Percentiles rank a stretch among this genome's conserved stretches.
These are phyloP conservation scores for Zanthoxylum bungeanum DNA, from an alignment of 345 rosid species.

Conservation along the genomic window DNA sequence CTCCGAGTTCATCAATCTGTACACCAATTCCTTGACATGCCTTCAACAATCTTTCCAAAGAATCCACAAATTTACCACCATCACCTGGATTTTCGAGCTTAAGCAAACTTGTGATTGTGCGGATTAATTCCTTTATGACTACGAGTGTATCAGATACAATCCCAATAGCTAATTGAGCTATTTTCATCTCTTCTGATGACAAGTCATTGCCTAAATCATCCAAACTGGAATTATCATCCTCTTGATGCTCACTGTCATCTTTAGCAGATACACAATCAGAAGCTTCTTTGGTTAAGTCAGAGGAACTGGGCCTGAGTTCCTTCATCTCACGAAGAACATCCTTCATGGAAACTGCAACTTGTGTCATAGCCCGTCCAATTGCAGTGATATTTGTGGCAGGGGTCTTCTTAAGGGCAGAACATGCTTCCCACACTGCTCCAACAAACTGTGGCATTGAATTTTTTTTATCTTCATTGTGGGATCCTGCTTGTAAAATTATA, in stretches of 20 bases:
- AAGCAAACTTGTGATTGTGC: conserved; percentile 65
- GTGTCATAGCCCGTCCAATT: conserved; percentile 78
- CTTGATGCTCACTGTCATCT: conserved; percentile 19
- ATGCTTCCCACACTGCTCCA: conserved; percentile 90
- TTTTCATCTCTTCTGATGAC: conserved; percentile 85
- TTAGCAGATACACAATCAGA: conserved; percentile 25
- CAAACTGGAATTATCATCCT: conserved; percentile 28
- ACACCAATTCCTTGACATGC: conserved; percentile 54
- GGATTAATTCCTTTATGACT: conserved; percentile 73
- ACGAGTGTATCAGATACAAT: conserved; percentile 55
- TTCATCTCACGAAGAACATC: conserved; percentile 96
- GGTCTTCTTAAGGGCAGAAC: conserved; percentile 74
- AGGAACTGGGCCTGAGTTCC: conserved; percentile 71
- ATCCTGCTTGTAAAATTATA: conserved; percentile 36
- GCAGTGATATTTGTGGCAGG: conserved; percentile 74
- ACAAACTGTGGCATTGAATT: conserved; percentile 52
- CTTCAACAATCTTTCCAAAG: conserved; percentile 71
- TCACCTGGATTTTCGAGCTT: conserved; percentile 60
- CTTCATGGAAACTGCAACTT: conserved; percentile 81
- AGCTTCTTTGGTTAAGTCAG: conserved; percentile 29
- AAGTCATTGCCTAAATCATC: conserved; percentile 69
- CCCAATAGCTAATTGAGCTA: conserved; percentile 52
- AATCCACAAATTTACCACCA: conserved; percentile 45
- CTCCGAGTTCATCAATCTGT: conserved; percentile 80
- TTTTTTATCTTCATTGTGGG: conserved; percentile 41